Base-by-base conservation (phyloP, 179 eudicot species). In the Pouteria campechiana region DNA sequence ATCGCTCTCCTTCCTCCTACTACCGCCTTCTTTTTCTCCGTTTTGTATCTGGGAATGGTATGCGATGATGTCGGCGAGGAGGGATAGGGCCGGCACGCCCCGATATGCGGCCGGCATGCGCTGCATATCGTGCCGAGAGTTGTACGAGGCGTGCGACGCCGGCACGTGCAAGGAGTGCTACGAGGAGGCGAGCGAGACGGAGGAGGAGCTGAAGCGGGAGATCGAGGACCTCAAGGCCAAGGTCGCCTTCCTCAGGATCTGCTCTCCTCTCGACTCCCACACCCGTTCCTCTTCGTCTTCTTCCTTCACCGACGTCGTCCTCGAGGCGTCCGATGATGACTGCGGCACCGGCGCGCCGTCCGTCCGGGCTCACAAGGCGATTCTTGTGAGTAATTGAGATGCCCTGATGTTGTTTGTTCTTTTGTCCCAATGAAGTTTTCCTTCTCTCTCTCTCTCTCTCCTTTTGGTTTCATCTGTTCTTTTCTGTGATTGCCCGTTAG, bases 111-210 rank as follows among this genome's bases (percentile, higher is more conserved):
- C n/a, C n/a, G n/a, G n/a, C n/a, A 49, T 74, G 75, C 61, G 69
- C 35, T 85, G 95, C 45, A 46, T 75, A 19, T 86, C 93, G 7
- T 86, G 93, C 70, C 71, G 41, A 55, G 88, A 85, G 16, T 70
- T 61, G 17, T 86, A 78, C 66, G 14, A 18, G 42, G 11, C 68
- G 4, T 19, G 18, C 8, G 70, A 71, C 32, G 81, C 78, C 10
- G 96, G 96, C 4, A 76, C 96, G 7, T 86, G 96, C 74, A 58
- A 72, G 55, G 95, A 82, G 59, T 86, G 96, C 48, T 82, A 86
- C 65, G 89, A 78, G 52, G 85, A 86, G 36, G 96, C 96, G 0
- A 75, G 89, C 49, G 93, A 86, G 58, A 86, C 89, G 0, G 83
- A 86, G 49, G 79, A 86, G 23, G 89, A 73, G 45, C 76, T 73